These are phyloP conservation scores for Pisolithus marmoratus DNA, from an alignment of 768 basidiomycete genomes.

Conservation along the genomic window DNA sequence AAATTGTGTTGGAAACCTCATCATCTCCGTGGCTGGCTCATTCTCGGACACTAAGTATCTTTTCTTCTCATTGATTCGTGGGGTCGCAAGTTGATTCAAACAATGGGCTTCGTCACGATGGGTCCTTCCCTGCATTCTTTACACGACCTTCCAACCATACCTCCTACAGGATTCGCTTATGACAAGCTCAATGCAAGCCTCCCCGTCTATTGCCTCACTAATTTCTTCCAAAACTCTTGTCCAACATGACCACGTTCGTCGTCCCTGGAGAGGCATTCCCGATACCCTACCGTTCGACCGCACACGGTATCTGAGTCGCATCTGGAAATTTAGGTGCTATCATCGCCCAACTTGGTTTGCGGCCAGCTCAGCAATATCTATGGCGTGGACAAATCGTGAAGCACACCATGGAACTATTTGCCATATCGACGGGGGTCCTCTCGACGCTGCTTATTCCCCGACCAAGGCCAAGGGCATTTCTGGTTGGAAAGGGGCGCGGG, in stretches of 20 bases:
- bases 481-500: too few relatives aligned
- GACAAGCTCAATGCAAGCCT: slow-evolving; percentile 50
- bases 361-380: slow-evolving; percentile 62
- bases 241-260: slow-evolving; percentile 76
- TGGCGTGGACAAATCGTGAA: slow-evolving; percentile 53
- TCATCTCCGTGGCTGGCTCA: slow-evolving; percentile 72
- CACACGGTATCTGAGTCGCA: slow-evolving; percentile 80
- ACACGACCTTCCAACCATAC: slow-evolving; percentile 2
- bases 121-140: slow-evolving; percentile 6
- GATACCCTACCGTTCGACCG: slow-evolving; percentile 82
- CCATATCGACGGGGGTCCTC: slow-evolving; percentile 81
- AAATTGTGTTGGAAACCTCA: slow-evolving; percentile 72
- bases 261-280: slow-evolving; percentile 83
- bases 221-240: slow-evolving; percentile 89
- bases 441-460: slow-evolving; percentile 67
- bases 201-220: slow-evolving; percentile 80
- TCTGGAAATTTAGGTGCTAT: slow-evolving; percentile 82
- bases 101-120: slow-evolving; percentile 73
- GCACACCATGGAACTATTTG: slow-evolving; percentile 77
- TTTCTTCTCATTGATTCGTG: slow-evolving; percentile 66
- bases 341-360: slow-evolving; percentile 74
- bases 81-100: slow-evolving; percentile 80
- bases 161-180: slow-evolving; percentile 54
- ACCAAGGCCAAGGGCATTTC: slow-evolving; percentile 59
- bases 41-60: slow-evolving; percentile 64